Conservation (phyloP, 768 basidiomycete genomes). For the Amanita pallidorosea region DNA sequence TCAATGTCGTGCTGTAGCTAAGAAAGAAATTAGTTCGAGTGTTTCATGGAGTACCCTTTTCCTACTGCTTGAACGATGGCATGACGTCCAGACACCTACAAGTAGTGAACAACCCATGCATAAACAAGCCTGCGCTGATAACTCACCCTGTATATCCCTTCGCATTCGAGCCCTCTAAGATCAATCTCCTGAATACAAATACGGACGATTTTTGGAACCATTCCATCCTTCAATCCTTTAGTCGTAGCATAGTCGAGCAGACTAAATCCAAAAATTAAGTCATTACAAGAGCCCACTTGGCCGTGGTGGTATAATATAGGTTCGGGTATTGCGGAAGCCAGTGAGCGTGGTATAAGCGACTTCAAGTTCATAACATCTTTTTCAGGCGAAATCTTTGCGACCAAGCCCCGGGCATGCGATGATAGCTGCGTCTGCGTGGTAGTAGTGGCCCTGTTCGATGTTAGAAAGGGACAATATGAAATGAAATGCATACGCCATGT, state of each 20-base stretch:
- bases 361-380: constrained; percentile 54
- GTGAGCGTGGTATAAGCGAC: constrained; percentile 45
- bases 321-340: constrained; percentile 58
- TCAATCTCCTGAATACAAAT: constrained; percentile 82
- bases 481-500: constrained; percentile 48
- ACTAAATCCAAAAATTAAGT: constrained; percentile 83
- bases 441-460: constrained; percentile 53
- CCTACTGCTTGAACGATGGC: constrained; percentile 71
- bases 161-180: constrained; percentile 60
- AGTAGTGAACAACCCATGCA: constrained; percentile 10
- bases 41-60: constrained; percentile 9
- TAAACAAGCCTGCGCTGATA: not conserved
- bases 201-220: constrained; percentile 69
- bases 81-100: constrained; percentile 74
- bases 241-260: constrained; percentile 84
- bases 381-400: constrained; percentile 60
- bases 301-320: constrained; percentile 69
- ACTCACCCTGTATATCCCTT: constrained; percentile 70
- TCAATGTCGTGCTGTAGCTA: constrained; percentile 85
- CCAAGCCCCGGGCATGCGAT: constrained; percentile 45
- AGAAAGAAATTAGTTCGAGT: not conserved
- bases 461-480: not conserved
- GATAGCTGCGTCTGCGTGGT: constrained; percentile 69
- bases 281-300: constrained; percentile 75
- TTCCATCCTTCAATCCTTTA: constrained; percentile 58